Conservation (phyloP, 345 rosid species). For the Ceriops tagal region DNA sequence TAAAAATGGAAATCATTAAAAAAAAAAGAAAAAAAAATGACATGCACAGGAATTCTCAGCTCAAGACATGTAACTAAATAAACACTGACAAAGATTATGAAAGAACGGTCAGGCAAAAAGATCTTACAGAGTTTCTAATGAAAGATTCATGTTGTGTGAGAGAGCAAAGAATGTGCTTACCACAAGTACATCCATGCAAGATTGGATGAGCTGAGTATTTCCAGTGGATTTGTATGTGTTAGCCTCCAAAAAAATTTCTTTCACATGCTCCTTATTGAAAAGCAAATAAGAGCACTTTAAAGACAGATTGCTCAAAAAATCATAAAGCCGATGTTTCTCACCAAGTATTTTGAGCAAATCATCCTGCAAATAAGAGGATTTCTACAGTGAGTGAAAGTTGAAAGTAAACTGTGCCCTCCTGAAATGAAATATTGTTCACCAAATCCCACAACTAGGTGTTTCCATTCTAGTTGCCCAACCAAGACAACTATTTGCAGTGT, state of each 20-base stretch:
- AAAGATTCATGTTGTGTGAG: background rate
- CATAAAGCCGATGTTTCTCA: conserved; percentile 81
- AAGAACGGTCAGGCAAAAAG: background rate
- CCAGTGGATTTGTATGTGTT: conserved; percentile 57
- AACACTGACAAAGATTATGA: background rate
- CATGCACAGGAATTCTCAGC: background rate
- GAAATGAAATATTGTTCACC: background rate
- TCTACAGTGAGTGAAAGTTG: background rate
- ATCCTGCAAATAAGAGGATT: conserved; percentile 53
- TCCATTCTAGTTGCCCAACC: background rate
- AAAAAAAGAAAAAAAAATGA: background rate
- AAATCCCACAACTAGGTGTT: background rate
- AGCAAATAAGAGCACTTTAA: conserved; percentile 82
- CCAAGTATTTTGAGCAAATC: conserved; percentile 88
- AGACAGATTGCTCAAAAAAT: conserved; percentile 72
- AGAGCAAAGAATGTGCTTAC: conserved; percentile 41
- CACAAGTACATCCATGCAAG: conserved; percentile 94
- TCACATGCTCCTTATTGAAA: conserved; percentile 86
- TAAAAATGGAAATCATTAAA: background rate
- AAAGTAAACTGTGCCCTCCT: background rate
- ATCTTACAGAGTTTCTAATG: background rate
- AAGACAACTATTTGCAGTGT: conserved; percentile 6
- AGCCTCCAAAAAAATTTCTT: conserved; percentile 68
- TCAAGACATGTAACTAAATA: background rate
- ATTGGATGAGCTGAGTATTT: conserved; percentile 40